Base-by-base conservation (phyloP, 2,329 filamentous ascomycete species). In the Cryphonectria carpinicola region DNA sequence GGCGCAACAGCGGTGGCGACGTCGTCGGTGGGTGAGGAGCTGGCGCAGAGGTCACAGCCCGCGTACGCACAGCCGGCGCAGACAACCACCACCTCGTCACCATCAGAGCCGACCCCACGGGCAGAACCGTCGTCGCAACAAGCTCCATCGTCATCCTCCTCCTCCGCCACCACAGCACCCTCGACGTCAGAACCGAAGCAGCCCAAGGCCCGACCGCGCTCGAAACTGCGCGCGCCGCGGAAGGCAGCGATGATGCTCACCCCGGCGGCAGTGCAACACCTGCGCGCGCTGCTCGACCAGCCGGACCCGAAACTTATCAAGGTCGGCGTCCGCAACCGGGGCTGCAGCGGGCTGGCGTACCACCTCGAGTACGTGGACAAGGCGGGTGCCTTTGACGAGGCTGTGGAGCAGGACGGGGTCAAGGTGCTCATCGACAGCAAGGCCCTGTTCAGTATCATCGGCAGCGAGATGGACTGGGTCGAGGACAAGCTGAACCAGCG, bases 401-500 rank as follows among this genome's bases (percentile, higher is more conserved):
- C 91, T 66, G 94, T 99, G 1, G 95, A 97, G 79, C 96, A 99
- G 80, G 96, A 98, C 77, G 96, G 95, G 0, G 95, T 99, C 70
- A 95, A 93, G 82, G 95, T 99, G 46, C 81, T 98, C 79, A 96
- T 99, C 70, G 96, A 99, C 81, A 97, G 93, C 86, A 98, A 98
- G 84, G 96, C 96, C 58, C 84, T 99, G 65, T 95, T 99, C 80
- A 98, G 95, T 81, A 98, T 99, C 68, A 98, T 99, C 76, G 96
- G 96, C 6, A 97, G 93, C 78, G 95, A 98, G 83, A 99, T 99
- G 96, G 96, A 99, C 79, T 99, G 95, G 95, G 87, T 95, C 14
- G 95, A 98, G 82, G 96, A 98, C 77, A 97, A 97, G 84, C 83
- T 99, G 74, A 97, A 92, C 80, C 89, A 95, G 81, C 87, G 93